These are phyloP conservation scores for Mycena olivaceomarginata DNA, from an alignment of 768 basidiomycete genomes.

Conservation along the genomic window DNA sequence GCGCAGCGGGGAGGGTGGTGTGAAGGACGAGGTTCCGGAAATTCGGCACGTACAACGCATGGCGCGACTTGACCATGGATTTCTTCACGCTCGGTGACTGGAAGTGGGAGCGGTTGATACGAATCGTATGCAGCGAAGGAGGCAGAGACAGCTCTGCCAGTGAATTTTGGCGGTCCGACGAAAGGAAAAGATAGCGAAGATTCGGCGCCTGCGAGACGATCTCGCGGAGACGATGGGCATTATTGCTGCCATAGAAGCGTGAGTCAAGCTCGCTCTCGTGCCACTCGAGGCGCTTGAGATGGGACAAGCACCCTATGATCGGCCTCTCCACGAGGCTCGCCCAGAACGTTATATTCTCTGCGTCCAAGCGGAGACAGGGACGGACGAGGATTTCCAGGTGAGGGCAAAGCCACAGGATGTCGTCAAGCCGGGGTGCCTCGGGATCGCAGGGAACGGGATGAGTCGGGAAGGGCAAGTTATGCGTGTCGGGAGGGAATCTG, in stretches of 20 bases:
- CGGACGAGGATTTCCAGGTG: constrained; percentile 45
- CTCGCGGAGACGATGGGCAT: constrained; percentile 30
- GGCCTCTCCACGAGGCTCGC: constrained; percentile 19
- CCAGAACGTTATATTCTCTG: constrained; percentile 35
- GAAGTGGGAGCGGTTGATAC: constrained; percentile 36
- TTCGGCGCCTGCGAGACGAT: constrained; percentile 29
- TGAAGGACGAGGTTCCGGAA: constrained; percentile 37
- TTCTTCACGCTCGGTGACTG: neutral
- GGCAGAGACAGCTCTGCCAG: constrained; percentile 33
- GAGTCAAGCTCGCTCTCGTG: constrained; percentile 39
- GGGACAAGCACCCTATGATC: neutral
- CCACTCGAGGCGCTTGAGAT: constrained; percentile 38
- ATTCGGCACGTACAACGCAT: constrained; percentile 8
- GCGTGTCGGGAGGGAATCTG: constrained; percentile 5
- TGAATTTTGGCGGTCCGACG: constrained; percentile 28
- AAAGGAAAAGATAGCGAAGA: constrained; percentile 37
- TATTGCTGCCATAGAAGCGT: constrained; percentile 30
- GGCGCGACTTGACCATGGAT: neutral
- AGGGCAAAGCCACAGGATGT: constrained; percentile 31
- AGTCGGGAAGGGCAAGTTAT: constrained; percentile 9
- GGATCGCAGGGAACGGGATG: constrained; percentile 14
- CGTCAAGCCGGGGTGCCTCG: constrained; percentile 4
- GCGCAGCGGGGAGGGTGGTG: constrained; percentile 28
- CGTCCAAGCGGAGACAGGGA: constrained; percentile 33
- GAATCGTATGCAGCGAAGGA: constrained; percentile 23